Evolutionary conservation across 192 early-diverging fungal species (phyloP).

Genomic region (Coemansia sp.): DNA sequence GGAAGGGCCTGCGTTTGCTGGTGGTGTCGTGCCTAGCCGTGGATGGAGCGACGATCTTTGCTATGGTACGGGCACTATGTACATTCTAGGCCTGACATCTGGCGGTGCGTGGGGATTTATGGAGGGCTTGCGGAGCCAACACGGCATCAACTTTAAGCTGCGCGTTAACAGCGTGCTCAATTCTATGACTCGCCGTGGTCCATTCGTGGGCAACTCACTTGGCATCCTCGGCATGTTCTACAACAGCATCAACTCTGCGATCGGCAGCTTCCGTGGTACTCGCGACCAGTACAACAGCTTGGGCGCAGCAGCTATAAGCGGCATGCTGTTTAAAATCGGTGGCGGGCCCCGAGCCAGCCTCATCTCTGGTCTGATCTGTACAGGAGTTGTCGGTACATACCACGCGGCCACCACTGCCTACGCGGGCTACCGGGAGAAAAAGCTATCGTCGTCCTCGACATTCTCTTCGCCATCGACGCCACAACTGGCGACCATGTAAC

Average conservation of each 20-base stretch:
- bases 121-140: constrained; percentile 70
- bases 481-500: constrained; percentile 13
- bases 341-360: constrained; percentile 62
- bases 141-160: constrained; percentile 67
- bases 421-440: constrained; percentile 29
- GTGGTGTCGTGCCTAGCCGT: constrained; percentile 68
- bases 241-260: constrained; percentile 71
- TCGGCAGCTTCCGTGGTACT: constrained; percentile 63
- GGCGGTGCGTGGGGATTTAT: constrained; percentile 77
- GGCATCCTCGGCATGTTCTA: constrained; percentile 84
- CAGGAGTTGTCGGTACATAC: constrained; percentile 60
- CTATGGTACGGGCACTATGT: constrained; percentile 81
- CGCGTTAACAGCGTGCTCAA: constrained; percentile 81
- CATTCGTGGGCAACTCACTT: constrained; percentile 78
- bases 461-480: constrained; percentile 39
- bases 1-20: constrained; percentile 41
- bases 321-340: constrained; percentile 74
- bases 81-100: constrained; percentile 69
- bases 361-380: constrained; percentile 61
- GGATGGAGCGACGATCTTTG: constrained; percentile 80
- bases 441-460: constrained; percentile 3
- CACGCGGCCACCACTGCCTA: constrained; percentile 40
- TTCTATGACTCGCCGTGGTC: constrained; percentile 81
- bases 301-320: constrained; percentile 72
- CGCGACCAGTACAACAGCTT: constrained; percentile 70